These are phyloP conservation scores for Leptographium procerum DNA, from an alignment of 2,329 filamentous ascomycete genomes.

Conservation along the genomic window DNA sequence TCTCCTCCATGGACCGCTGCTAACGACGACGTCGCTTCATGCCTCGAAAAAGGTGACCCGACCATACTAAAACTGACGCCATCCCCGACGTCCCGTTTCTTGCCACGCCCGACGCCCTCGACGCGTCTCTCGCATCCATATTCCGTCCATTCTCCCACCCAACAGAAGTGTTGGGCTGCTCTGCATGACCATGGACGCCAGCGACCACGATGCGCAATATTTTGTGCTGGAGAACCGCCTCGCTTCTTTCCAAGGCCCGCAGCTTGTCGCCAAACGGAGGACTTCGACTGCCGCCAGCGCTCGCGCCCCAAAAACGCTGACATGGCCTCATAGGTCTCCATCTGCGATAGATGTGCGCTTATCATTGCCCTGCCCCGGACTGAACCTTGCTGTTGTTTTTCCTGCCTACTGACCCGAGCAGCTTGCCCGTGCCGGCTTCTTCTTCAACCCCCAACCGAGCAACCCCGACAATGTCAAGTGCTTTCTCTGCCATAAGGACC, in stretches of 20 bases:
- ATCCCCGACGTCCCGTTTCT: background rate
- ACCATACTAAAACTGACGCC: background rate
- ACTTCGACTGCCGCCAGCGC: slow-evolving; percentile 53
- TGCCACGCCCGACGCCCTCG: background rate
- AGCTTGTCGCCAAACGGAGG: slow-evolving; percentile 56
- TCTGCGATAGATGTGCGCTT: slow-evolving; percentile 49
- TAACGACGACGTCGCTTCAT: background rate
- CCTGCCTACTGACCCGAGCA: slow-evolving; percentile 23
- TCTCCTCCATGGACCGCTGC: background rate
- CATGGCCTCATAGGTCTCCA: slow-evolving; percentile 71
- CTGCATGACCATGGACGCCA: slow-evolving; percentile 13
- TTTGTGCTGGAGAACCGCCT: slow-evolving; percentile 65
- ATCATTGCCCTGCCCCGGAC: slow-evolving; percentile 18
- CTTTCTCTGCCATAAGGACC: slow-evolving; percentile 70
- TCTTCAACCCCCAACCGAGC: slow-evolving; percentile 63
- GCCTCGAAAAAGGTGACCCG: background rate
- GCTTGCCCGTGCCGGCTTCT: slow-evolving; percentile 88
- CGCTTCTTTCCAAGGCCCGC: slow-evolving; percentile 61
- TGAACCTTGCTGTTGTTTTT: slow-evolving; percentile 13
- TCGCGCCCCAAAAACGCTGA: slow-evolving; percentile 42
- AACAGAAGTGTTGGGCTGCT: background rate
- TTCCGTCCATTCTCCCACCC: background rate
- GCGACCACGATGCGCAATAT: slow-evolving; percentile 33
- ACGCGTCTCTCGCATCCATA: background rate
- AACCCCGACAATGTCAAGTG: slow-evolving; percentile 83